phyloP scores from a whole-genome alignment of 768 basidiomycete genomes.

The Lentinus tigrinus region DNA sequence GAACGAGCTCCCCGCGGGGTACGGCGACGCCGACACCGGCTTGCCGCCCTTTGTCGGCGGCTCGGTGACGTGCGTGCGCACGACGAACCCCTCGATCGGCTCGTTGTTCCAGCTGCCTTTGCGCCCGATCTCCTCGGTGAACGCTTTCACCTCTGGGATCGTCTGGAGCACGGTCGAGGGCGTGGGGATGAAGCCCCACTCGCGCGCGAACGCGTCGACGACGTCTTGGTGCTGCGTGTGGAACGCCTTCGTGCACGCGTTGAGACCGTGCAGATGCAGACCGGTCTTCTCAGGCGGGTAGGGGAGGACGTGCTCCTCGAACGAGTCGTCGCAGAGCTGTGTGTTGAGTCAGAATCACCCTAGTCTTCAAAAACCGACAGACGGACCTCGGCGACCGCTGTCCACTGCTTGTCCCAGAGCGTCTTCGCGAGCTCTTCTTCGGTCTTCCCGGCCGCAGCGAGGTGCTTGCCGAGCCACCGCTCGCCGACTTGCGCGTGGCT shows the following conservation, averaged over 20 bases:
- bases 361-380: not conserved
- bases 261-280: slow-evolving; percentile 91
- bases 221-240: slow-evolving; percentile 62
- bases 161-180: slow-evolving; percentile 53
- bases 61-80: slow-evolving; percentile 65
- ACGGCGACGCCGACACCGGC: slow-evolving; percentile 51
- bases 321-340: slow-evolving; percentile 94
- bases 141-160: slow-evolving; percentile 66
- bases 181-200: slow-evolving; percentile 92
- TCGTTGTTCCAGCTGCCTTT: slow-evolving; percentile 82
- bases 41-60: slow-evolving; percentile 36
- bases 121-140: slow-evolving; percentile 66
- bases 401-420: slow-evolving; percentile 83
- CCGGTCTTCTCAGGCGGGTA: slow-evolving; percentile 84
- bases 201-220: slow-evolving; percentile 78
- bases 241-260: slow-evolving; percentile 66
- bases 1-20: slow-evolving; percentile 78
- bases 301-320: slow-evolving; percentile 93
- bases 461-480: slow-evolving; percentile 74
- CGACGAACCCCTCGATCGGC: slow-evolving; percentile 91
- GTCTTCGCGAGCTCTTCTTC: slow-evolving; percentile 70
- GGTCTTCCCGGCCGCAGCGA: slow-evolving; percentile 57
- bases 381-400: slow-evolving; percentile 87
- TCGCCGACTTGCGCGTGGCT: slow-evolving; percentile 87
- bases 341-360: not conserved